phyloP scores from a whole-genome alignment of 108 stramenopile genomes.

The Nitzschia sp. region DNA sequence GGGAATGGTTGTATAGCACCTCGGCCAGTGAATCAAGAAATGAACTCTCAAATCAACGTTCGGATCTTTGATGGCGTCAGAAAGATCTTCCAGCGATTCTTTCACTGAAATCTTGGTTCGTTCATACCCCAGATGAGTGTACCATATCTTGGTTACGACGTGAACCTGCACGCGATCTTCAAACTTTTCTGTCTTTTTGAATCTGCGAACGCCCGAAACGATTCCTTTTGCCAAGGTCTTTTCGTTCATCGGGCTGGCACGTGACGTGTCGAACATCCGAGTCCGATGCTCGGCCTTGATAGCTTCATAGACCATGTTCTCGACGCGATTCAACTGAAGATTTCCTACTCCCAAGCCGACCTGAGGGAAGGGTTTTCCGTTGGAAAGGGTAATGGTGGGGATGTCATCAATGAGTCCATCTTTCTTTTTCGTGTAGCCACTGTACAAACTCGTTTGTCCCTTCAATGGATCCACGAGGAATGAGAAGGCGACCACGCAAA shows the following conservation, averaged over 20 bases:
- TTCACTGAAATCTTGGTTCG: conserved; percentile 70
- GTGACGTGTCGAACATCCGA: conserved; percentile 74
- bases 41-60: conserved; percentile 52
- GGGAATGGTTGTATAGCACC: conserved; percentile 60
- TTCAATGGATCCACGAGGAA: background rate
- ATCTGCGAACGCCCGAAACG: conserved; percentile 25
- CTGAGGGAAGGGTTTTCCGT: conserved; percentile 55
- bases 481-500: background rate
- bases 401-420: conserved; percentile 38
- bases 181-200: conserved; percentile 19
- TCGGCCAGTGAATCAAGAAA: conserved; percentile 79
- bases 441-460: conserved; percentile 22
- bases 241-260: conserved; percentile 72
- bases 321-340: conserved; percentile 49
- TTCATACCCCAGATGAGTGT: conserved; percentile 87
- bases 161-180: conserved; percentile 43
- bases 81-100: conserved; percentile 50
- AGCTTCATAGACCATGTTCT: conserved; percentile 25
- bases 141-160: conserved; percentile 88
- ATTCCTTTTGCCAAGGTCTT: conserved; percentile 63
- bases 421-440: conserved; percentile 9
- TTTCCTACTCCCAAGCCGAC: conserved; percentile 88
- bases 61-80: conserved; percentile 36
- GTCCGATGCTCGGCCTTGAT: conserved; percentile 41
- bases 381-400: conserved; percentile 33